Evolutionary conservation across 306 rosid genomes (phyloP).

Genomic region (Vigna angularis): DNA sequence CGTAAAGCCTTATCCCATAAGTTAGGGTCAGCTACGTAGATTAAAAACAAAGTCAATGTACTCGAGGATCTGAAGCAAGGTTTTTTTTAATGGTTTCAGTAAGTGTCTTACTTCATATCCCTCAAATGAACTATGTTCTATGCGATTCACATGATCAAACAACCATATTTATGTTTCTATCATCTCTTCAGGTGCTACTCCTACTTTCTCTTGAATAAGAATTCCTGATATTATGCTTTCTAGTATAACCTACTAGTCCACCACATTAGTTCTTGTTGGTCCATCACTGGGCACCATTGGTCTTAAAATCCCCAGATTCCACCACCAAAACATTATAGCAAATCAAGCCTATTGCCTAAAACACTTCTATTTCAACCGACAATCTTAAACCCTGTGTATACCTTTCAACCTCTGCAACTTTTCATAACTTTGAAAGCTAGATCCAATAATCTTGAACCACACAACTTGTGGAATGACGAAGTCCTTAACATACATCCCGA

Average conservation of each 20-base stretch:
- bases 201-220: not conserved
- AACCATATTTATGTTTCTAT: not conserved
- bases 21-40: not conserved
- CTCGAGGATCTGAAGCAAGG: not conserved
- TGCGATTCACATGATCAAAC: not conserved
- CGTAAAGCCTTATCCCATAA: not conserved
- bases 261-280: not conserved
- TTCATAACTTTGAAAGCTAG: not conserved
- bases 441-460: not conserved
- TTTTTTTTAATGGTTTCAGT: not conserved
- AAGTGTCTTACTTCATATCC: not conserved
- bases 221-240: no score
- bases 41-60: not conserved
- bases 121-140: not conserved
- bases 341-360: not conserved
- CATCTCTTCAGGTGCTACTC: not conserved
- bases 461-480: not conserved
- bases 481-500: constrained; percentile 11
- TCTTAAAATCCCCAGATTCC: not conserved
- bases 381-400: not conserved
- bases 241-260: not conserved
- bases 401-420: not conserved
- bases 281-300: not conserved
- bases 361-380: not conserved
- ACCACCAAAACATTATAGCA: not conserved